Base-by-base conservation (phyloP, 2,329 filamentous ascomycete genomes). In the Curvularia hawaiiensis region DNA sequence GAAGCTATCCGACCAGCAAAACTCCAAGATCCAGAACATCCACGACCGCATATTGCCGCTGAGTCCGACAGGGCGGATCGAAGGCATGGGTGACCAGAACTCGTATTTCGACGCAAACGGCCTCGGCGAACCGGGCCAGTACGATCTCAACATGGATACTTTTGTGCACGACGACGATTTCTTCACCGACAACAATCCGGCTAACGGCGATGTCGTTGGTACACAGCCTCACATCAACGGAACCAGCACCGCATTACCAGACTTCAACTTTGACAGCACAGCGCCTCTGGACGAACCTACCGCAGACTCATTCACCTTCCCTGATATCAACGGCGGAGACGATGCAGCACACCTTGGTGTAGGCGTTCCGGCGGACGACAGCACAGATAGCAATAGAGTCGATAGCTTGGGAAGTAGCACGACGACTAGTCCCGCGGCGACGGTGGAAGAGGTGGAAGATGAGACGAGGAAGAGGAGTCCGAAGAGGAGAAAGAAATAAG, bases 1-100 rank as follows among this genome's bases (percentile, higher is more conserved):
- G 61, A 88, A 88, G 43, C 81, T 97, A 68, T 91, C 96, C 71
- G 85, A 86, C 24, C 88, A 94, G 58, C 92, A 97, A 69, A 88
- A 90, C 59, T 84, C 84, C 47, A 89, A 90, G 48, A 89, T 97
- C 1, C 86, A 90, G 60, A 87, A 90, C 56, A 81, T 97, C 10
- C 87, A 87, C 50, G 87, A 86, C 54, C 79, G 92, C 16, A 83
- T 97, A 8, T 88, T 90, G 7, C 92, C 92, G 0, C 82, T 96
- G 12, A 93, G 89, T 68, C 92, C 92, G 0, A 90, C 86, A 0
- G 92, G 91, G 4, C 84, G 85, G 16, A 90, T 96, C 35, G 90
- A 91, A 1, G 90, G 90, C 4, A 75, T 95, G 5, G 52, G 58
- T 3, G 70, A 72, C 0, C 41, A 48, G 9, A 44, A 44, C 38